Percentiles rank a stretch among this genome's conserved stretches.
Conservation (phyloP, 805 yeast species). For the Metschnikowia peoriensis region DNA sequence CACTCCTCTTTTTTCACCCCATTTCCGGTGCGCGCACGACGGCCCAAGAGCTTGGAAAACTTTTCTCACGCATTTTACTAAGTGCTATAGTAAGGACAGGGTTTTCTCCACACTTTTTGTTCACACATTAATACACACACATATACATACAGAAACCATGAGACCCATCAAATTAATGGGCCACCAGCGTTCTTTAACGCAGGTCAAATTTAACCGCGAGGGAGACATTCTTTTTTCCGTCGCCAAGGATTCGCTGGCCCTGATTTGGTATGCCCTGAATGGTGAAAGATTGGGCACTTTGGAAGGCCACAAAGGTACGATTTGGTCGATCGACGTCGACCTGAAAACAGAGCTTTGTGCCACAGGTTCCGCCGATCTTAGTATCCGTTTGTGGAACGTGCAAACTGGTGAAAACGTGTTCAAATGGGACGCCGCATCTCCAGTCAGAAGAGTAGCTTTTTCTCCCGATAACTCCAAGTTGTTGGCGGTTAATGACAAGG, state of each 20-base stretch:
- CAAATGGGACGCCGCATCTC: conserved; percentile 74
- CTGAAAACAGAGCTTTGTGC: conserved; percentile 62
- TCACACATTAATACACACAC: background rate
- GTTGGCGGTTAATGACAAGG: conserved; percentile 82
- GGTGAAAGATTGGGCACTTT: conserved; percentile 97
- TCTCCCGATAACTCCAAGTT: conserved; percentile 67
- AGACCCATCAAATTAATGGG: conserved; percentile 72
- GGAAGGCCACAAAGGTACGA: conserved; percentile 81
- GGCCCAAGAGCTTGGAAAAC: background rate
- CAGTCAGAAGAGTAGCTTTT: conserved; percentile 90
- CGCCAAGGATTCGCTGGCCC: conserved; percentile 85
- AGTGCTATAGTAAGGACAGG: background rate
- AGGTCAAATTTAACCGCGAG: conserved; percentile 91
- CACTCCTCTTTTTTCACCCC: background rate
- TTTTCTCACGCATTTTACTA: background rate
- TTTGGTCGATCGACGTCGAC: conserved; percentile 92
- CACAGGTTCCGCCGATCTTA: conserved; percentile 90
- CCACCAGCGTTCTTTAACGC: conserved; percentile 96
- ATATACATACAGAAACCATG: conserved; percentile 22
- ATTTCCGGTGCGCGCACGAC: conserved; percentile 8
- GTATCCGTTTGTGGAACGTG: conserved; percentile 81
- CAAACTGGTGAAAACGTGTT: conserved; percentile 71
- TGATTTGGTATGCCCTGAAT: conserved; percentile 91
- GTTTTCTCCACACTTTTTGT: no score
- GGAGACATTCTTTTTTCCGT: conserved; percentile 93